Conservation (phyloP, 805 yeast genomes). For the Komagataella kurtzmanii region DNA sequence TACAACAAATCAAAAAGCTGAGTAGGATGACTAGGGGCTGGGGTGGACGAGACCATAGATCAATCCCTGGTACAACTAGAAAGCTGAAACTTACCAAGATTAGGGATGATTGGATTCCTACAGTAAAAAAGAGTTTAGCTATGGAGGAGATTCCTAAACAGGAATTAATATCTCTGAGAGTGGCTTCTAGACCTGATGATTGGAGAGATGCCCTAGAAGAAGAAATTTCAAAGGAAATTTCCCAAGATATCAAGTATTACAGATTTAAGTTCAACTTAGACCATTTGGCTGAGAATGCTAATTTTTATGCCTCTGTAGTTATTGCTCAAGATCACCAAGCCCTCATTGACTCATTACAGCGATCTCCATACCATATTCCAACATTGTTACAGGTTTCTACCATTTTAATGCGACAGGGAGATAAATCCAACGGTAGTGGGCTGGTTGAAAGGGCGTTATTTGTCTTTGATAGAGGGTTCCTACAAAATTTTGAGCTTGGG, state of each 20-base stretch:
- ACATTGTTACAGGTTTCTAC: slow-evolving; percentile 70
- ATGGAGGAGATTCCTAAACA: slow-evolving; percentile 45
- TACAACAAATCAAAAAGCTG: slow-evolving; percentile 47
- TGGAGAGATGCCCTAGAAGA: slow-evolving; percentile 36
- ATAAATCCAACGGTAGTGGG: slow-evolving; percentile 58
- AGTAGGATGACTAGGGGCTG: slow-evolving; percentile 59
- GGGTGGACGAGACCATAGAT: slow-evolving; percentile 68
- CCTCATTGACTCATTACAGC: slow-evolving; percentile 41
- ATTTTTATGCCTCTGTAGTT: slow-evolving; percentile 51
- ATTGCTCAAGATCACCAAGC: slow-evolving; percentile 73
- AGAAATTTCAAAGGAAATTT: slow-evolving; percentile 21
- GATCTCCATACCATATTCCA: slow-evolving; percentile 62
- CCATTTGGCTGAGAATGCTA: slow-evolving; percentile 23
- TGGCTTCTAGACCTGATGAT: slow-evolving; percentile 15
- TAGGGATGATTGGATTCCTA: slow-evolving; percentile 73
- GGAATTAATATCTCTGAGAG: not conserved
- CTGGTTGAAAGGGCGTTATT: slow-evolving; percentile 66
- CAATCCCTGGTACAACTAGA: slow-evolving; percentile 63
- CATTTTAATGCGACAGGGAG: slow-evolving; percentile 66
- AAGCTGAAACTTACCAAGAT: slow-evolving; percentile 58
- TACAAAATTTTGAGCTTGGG: slow-evolving; percentile 42
- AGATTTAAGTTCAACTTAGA: slow-evolving; percentile 26
- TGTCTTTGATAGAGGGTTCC: slow-evolving; percentile 65
- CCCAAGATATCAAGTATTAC: slow-evolving; percentile 42
- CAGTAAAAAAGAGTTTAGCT: slow-evolving; percentile 40